Percentiles rank a stretch among this genome's conserved stretches.
Conservation (phyloP, 2,329 filamentous ascomycete species). For the Xylariomycetidae sp. region DNA sequence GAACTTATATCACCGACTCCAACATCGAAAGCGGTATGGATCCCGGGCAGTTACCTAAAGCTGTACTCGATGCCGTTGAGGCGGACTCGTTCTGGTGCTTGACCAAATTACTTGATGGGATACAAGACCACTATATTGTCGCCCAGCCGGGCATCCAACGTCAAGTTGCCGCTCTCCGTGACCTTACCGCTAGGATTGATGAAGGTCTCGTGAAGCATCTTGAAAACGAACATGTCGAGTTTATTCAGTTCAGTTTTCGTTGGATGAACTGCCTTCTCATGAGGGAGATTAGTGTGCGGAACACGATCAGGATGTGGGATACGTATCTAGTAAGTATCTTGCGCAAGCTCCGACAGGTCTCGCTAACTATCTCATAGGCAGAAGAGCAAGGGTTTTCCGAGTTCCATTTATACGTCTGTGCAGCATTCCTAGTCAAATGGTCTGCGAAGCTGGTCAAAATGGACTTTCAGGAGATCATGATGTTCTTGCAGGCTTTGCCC, state of each 20-base stretch:
- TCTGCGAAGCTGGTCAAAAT: conserved; percentile 90
- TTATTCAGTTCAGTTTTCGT: conserved; percentile 97
- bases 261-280: conserved; percentile 99
- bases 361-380: conserved; percentile 52
- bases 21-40: conserved; percentile 96
- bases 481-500: conserved; percentile 94
- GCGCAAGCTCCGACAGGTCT: background rate
- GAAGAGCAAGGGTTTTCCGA: conserved; percentile 98
- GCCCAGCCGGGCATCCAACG: conserved; percentile 95
- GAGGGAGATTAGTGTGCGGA: conserved; percentile 93
- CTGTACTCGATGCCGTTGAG: conserved; percentile 93
- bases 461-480: conserved; percentile 99
- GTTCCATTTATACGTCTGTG: conserved; percentile 97
- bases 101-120: conserved; percentile 95
- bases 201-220: conserved; percentile 79
- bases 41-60: conserved; percentile 83
- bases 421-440: conserved; percentile 97
- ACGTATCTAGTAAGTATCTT: conserved; percentile 77
- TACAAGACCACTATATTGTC: conserved; percentile 98
- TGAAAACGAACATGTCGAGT: conserved; percentile 87
- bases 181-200: conserved; percentile 89
- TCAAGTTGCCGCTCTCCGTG: conserved; percentile 82
- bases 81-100: conserved; percentile 98
- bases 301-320: conserved; percentile 99
- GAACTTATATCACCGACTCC: conserved; percentile 88